Evolutionary conservation across 1,284 basidiomycete genomes (phyloP), one percentile per base, ranked within the genome.

Genomic region (Cerrena zonata): DNA sequence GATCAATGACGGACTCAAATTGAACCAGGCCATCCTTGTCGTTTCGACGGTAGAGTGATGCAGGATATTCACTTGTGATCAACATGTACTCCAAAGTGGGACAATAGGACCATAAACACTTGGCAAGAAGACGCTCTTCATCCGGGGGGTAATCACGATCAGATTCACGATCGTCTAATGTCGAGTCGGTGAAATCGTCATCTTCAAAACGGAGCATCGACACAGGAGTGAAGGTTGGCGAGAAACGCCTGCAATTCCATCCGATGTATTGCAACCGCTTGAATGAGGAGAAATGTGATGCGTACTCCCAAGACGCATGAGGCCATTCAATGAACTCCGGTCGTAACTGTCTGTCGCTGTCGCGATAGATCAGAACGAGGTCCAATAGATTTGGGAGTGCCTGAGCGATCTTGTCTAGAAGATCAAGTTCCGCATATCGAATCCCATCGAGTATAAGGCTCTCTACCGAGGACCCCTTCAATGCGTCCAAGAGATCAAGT

Each of bases 361-460:
- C 34, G 4, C 55, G 51, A 39, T 52, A 50, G 23, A 47, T 25
- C 2, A 58, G 45, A n/a, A 51, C 51, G n/a, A 58, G 47, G 10
- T 48, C 39, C 5, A n/a, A 19, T n/a, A 57, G 53, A 19, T 47
- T 41, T 25, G 57, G 55, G 49, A 56, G 55, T 30, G 48, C 45
- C 19, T 45, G 26, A 12, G 46, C 49, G 30, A 57, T 53, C 13
- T 25, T 38, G 21, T 49, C 47, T 19, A 56, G 39, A 18, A 56
- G 48, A 15, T 25, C 48, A 2, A 18, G 36, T 2, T 34, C 38
- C 24, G 45, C 57, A 34, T 51, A 46, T 22, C 26, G 10, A 15
- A 53, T 18, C 23, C 57, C 57, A 7, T 55, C 53, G 19, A 58
- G 27, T 4, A 49, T 45, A 24, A 57, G 45, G 13, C 24, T 19